These are phyloP conservation scores for Hypocrella siamensis DNA, from an alignment of 2,329 filamentous ascomycete species.

Conservation along the genomic window DNA sequence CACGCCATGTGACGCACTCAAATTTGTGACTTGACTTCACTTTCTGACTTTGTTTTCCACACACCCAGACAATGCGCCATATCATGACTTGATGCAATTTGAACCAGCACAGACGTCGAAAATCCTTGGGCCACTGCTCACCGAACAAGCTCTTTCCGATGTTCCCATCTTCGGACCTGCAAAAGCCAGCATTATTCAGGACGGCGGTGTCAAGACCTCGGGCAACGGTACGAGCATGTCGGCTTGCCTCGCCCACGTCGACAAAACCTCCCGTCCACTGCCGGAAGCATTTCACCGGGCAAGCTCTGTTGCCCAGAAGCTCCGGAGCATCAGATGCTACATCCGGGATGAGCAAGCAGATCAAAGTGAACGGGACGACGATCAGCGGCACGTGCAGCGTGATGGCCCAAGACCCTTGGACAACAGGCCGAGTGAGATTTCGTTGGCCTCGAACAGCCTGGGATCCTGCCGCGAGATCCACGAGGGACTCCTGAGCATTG, in stretches of 20 bases:
- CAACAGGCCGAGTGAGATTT: slow-evolving; percentile 19
- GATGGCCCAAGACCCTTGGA: slow-evolving; percentile 12
- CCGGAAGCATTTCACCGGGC: slow-evolving; percentile 26
- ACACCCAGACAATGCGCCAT: slow-evolving; percentile 28
- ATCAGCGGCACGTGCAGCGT: slow-evolving; percentile 10
- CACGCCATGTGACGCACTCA: no score
- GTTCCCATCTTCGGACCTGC: slow-evolving; percentile 40
- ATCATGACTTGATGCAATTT: slow-evolving; percentile 42
- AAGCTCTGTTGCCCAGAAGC: slow-evolving; percentile 29
- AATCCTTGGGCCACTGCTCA: slow-evolving; percentile 37
- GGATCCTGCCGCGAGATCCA: slow-evolving; percentile 40
- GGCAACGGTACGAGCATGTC: slow-evolving; percentile 17
- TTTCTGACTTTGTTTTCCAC: background rate
- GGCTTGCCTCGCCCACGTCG: slow-evolving; percentile 19
- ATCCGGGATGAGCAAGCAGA: slow-evolving; percentile 14
- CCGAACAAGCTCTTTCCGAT: slow-evolving; percentile 36
- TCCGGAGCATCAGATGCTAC: slow-evolving; percentile 28
- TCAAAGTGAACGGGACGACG: slow-evolving; percentile 6
- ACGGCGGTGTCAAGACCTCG: slow-evolving; percentile 25
- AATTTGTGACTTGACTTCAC: no score
- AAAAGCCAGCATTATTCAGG: slow-evolving; percentile 25
- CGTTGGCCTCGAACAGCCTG: slow-evolving; percentile 20
- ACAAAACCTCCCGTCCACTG: slow-evolving; percentile 17
- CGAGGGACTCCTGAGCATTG: slow-evolving; percentile 33
- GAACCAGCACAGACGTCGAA: slow-evolving; percentile 35